These are phyloP conservation scores for Chytriomyces hyalinus DNA, from an alignment of 192 early-diverging fungal species.

Conservation along the genomic window DNA sequence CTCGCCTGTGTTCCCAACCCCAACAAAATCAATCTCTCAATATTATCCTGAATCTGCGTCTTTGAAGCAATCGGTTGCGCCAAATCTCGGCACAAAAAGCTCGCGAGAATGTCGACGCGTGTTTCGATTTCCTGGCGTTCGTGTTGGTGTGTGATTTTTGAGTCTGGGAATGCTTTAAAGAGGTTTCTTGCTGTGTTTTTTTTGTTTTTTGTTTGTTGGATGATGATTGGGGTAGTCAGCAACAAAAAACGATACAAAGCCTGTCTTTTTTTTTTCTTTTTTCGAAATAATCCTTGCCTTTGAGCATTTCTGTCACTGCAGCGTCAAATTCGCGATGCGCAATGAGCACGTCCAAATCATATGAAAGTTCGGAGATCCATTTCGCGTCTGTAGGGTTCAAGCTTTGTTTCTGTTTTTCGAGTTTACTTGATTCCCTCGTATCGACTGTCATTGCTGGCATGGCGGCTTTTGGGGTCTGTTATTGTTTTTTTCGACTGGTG, in stretches of 20 bases:
- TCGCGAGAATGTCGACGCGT: constrained; percentile 54
- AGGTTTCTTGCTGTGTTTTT: constrained; percentile 10
- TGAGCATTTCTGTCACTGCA: constrained; percentile 75
- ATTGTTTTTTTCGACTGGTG: background rate
- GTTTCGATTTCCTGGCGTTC: constrained; percentile 43
- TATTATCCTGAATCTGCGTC: constrained; percentile 76
- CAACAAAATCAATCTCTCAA: constrained; percentile 79
- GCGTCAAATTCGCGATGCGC: constrained; percentile 87
- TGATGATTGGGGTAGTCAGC: too few relatives aligned
- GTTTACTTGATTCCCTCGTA: background rate
- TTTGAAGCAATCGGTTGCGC: constrained; percentile 82
- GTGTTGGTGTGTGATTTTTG: constrained; percentile 19
- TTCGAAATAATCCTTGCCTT: constrained; percentile 41
- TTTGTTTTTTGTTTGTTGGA: too few relatives aligned
- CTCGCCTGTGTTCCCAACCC: constrained; percentile 81
- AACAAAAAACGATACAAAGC: too few relatives aligned
- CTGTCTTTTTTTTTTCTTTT: too few relatives aligned
- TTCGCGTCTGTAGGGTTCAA: constrained; percentile 37
- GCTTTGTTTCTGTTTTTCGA: constrained; percentile 38
- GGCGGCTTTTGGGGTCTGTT: background rate
- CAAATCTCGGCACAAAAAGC: constrained; percentile 70
- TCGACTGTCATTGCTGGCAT: background rate
- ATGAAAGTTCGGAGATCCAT: constrained; percentile 78
- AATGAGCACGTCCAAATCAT: constrained; percentile 92
- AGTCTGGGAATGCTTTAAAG: background rate